Conservation (phyloP, 257 asterid genomes). For the Penstemon barbatus region DNA sequence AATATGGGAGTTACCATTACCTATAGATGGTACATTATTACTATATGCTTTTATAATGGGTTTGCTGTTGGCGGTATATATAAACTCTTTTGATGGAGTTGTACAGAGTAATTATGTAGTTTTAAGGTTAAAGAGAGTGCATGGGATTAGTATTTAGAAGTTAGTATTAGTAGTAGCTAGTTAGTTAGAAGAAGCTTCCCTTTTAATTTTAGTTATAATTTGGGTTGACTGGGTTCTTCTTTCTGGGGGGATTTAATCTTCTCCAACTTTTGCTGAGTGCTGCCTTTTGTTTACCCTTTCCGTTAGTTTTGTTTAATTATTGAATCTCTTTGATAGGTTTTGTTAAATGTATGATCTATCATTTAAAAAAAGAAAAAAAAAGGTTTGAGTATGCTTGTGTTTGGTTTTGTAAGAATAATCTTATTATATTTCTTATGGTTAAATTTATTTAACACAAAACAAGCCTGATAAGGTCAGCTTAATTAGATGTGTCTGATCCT, state of each 20-base stretch:
- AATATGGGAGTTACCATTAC: too few relatives aligned
- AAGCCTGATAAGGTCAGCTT: constrained; percentile 27
- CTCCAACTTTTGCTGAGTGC: constrained; percentile 32
- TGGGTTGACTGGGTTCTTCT: constrained; percentile 40
- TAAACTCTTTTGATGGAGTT: constrained; percentile 41
- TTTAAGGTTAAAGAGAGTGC: constrained; percentile 14
- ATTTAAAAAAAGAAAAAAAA: constrained; percentile 16
- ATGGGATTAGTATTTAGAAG: constrained; percentile 30
- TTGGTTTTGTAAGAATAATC: constrained; percentile 33
- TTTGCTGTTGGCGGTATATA: constrained; percentile 53
- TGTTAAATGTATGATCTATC: constrained; percentile 33
- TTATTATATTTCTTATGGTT: constrained; percentile 6
- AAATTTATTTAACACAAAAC: neutral
- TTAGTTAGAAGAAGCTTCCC: constrained; percentile 47
- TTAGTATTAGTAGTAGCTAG: constrained; percentile 24
- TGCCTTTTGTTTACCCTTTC: constrained; percentile 34
- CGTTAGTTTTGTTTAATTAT: constrained; percentile 56
- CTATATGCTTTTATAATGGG: constrained; percentile 35
- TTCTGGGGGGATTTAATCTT: constrained; percentile 28
- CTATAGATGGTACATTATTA: constrained; percentile 32
- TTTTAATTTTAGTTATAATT: constrained; percentile 32
- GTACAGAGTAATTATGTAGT: constrained; percentile 66
- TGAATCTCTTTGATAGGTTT: constrained; percentile 42
- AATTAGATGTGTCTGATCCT: constrained; percentile 24
- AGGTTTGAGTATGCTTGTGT: constrained; percentile 28